Base-by-base conservation (phyloP, 208 protist genomes). In the Leishmania major region DNA sequence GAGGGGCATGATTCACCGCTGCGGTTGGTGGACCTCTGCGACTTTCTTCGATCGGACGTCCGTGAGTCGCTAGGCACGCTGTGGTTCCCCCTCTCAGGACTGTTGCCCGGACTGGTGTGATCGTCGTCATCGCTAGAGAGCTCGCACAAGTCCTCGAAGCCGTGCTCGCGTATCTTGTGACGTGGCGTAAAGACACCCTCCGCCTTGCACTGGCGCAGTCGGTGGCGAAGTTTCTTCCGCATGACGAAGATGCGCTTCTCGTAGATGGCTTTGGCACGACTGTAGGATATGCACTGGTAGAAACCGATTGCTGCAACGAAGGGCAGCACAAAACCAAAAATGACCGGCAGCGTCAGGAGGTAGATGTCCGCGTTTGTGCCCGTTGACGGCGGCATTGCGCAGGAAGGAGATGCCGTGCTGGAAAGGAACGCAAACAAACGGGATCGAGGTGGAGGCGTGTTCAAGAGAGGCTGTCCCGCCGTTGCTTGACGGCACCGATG, bases 261-360 rank as follows among this genome's bases (percentile, higher is more conserved):
- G 57, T 81, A 81, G 31, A 37, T 67, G 25, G 17, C 37, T 43
- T 64, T 81, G 28, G 75, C 70, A 43, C 70, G 67, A 15, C 25
- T 37, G 8, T 70, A 47, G 10, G 78, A 69, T 35, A 57, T 40
- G 43, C 78, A 81, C 5, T 81, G 70, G 55, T 81, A 81, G 10
- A 75, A 10, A 13, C 69, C 67, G 6, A 67, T 47, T 40, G 69
- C 78, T 1, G 47, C n/a, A 43, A 76, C 70, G 40, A 81, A 81
- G 53, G 67, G 69, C 25, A 81, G 55, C 69, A 71, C 53, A 11
- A 81, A 67, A 8, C 70, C 78, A 3, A 81, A 81, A n/a, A 77
- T 2, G 55, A 43, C 45, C 6, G 70, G 70, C 1, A 81, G 15
- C 13, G 71, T 25, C 35, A 69, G 45, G 28, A 81, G 57, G 43